Base-by-base conservation (phyloP, 192 early-diverging fungal species). In the Chytriomyces sp. region DNA sequence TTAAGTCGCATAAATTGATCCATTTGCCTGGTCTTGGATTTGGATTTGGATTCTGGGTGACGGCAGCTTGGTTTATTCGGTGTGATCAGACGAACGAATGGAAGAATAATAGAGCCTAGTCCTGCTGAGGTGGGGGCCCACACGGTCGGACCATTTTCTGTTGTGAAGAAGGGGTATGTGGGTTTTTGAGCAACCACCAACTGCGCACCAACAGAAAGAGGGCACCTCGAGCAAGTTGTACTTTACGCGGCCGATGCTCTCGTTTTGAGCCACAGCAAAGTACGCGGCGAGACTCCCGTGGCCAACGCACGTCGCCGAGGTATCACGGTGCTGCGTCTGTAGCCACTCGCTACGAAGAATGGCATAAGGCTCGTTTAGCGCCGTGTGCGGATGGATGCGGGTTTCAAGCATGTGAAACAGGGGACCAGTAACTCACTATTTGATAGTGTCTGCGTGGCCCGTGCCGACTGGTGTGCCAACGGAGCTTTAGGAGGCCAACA, bases 381-480 rank as follows among this genome's bases (percentile, higher is more conserved):
- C 37, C 61, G 40, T 22, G 25, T 38, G n/a, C 60, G 33, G 22
- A 49, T 49, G n/a, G n/a, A n/a, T n/a, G n/a, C n/a, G 37, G 30
- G 58, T 74, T 30, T 39, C 38, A 32, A 59, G 41, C 3, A 10
- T 54, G 37, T 64, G 4, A 52, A 33, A n/a, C 22, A 52, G 19
- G 14, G 10, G 30, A 12, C 25, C 8, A 19, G 0, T 28, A 22
- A 41, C 19, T 85, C 89, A 93, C 93, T 85, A 89, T 84, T 93
- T 93, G 59, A 87, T 91, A 39, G 94, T 96, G 66, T 96, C 94
- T 25, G 94, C 92, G 71, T 96, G 91, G 63, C 94, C 94, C 22
- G 93, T 96, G 60, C 94, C 94, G 26, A 93, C 90, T 49, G 44
- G 67, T 93, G 90, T 80, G 22, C 44, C 1, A 2, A 49, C 44